Evolutionary conservation across 192 early-diverging fungal species (phyloP).

Genomic region (Backusella macrospora): DNA sequence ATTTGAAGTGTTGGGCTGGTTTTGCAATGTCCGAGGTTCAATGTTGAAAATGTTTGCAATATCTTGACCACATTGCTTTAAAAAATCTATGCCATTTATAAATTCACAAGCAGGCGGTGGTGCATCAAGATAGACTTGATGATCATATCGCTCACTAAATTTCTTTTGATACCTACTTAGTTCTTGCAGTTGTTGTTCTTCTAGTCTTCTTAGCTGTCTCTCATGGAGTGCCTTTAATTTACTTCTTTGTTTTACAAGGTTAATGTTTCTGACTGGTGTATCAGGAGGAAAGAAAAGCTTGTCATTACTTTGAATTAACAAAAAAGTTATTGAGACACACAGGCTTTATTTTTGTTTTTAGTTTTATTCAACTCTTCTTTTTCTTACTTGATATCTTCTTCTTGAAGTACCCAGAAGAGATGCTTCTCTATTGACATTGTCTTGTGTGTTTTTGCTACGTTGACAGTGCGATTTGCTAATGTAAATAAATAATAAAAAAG

Average conservation of each 20-base stretch:
- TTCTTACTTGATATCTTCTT: neutral
- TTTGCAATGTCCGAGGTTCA: neutral
- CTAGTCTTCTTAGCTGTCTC: neutral
- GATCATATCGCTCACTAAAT: slow-evolving; percentile 1
- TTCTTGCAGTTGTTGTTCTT: neutral
- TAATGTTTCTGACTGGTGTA: neutral
- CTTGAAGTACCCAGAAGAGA: neutral
- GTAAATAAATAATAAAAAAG: neutral
- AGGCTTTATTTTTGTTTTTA: too few relatives aligned
- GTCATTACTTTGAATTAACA: neutral
- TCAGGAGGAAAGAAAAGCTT: neutral
- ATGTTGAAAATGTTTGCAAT: neutral
- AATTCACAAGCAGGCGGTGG: neutral
- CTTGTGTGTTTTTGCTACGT: neutral
- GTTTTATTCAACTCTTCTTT: neutral
- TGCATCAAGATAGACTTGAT: neutral
- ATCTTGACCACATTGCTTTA: neutral
- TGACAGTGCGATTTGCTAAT: neutral
- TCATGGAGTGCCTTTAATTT: neutral
- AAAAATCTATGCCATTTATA: neutral
- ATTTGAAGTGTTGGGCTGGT: neutral
- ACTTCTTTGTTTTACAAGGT: neutral
- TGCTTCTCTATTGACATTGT: neutral
- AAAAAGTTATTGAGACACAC: neutral
- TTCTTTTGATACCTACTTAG: neutral